Base-by-base conservation (phyloP, 129 eudicot species). In the Flaveria robusta region DNA sequence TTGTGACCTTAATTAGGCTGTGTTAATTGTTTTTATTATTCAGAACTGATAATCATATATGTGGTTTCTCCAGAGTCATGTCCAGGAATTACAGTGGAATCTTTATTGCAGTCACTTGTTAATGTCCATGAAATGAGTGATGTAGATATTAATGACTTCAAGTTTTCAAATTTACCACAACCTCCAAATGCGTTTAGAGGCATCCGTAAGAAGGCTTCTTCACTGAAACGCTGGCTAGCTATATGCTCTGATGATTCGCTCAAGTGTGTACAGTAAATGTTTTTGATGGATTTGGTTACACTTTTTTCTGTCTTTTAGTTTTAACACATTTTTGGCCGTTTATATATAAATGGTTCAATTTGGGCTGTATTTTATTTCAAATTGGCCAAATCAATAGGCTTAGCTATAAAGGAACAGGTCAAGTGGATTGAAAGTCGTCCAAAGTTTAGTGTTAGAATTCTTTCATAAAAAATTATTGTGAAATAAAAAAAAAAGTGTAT, bases 161-260 rank as follows among this genome's bases (percentile, higher is more conserved):
- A 62, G 49, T 90, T 86, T 74, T 86, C 90, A 74, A 81, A 76
- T 68, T 86, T 95, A 86, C 97, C 99, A 20, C 77, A 55, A 68
- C 87, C 91, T 77, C 96, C 89, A 15, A 89, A 89, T 83, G 85
- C 89, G 49, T 89, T 95, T 47, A 86, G 92, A 73, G 99, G 99
- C 66, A 91, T 95, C 51, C 90, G 92, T 34, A 89, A 80, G 79
- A 91, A 78, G 87, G 85, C 84, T 73, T 84, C 89, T 24, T 89
- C 97, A 58, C 75, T 95, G 65, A 95, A 85, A 75, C 94, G 96
- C 45, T 95, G 97, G 99, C 92, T 95, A 62, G 81, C 87, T 65
- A 91, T 95, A 82, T 87, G 94, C 74, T 79, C 88, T 26, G 97
- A 89, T 72, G 99, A 95, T 81, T 84, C 96, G 26, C 73, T 81